Base-by-base conservation (phyloP, 177 flowering plant genomes). In the Vitis hybrid region DNA sequence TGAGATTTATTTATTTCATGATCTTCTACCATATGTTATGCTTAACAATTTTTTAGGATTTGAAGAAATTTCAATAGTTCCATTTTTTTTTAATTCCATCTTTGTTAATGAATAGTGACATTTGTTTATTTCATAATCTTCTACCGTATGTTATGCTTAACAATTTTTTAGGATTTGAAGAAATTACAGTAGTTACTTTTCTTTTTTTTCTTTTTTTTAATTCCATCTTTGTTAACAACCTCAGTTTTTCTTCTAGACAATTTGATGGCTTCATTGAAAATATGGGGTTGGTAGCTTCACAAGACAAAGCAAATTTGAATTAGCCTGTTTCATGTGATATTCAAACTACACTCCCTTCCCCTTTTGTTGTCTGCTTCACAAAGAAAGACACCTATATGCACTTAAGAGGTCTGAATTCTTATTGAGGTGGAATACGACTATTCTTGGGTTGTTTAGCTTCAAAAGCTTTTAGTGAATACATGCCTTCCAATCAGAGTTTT, bases 101-200 rank as follows among this genome's bases (percentile, higher is more conserved):
- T 54, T 54, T 15, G 47, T 38, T 54, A 54, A 12, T 24, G 28
- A 24, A 3, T 24, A 24, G 28, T 24, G 28, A 24, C 28, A 14
- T 17, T 54, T 54, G 1, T 54, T 17, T 17, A 14, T 54, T 54
- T 15, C 12, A 17, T 12, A 14, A 5, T 5, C 8, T 54, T 54
- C 58, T 17, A 60, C 17, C 56, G 7, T 66, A 75, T 68, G 10
- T 62, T 62, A 12, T 62, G 51, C 2, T 11, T 31, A 59, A 59
- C 20, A 19, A 3, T 10, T 59, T 59, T 18, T 18, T 17, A 49
- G 24, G 61, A 3, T 52, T 24, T 63, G 56, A 54, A 54, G 58
- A 54, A 12, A 12, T 54, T 13, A 54, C 19, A 54, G 58, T 14
- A 3, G 2, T 14, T 13, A 6, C n/a, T 13, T n/a, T 54, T 14